These are phyloP conservation scores for Talaromyces sp. DNA, from an alignment of 2,329 filamentous ascomycete species.

Conservation along the genomic window DNA sequence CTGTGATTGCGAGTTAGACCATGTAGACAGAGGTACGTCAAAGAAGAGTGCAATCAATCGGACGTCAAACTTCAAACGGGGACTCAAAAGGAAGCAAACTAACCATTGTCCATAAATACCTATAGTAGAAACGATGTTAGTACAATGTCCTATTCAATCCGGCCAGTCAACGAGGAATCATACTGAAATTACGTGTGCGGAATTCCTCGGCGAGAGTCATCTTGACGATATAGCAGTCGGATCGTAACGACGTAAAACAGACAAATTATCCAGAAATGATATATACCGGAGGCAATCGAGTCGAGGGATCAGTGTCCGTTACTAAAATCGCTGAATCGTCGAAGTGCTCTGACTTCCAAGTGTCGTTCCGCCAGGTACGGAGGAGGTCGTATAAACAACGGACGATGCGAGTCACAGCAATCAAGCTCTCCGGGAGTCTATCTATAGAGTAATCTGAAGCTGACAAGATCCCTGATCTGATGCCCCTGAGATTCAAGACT, in stretches of 20 bases:
- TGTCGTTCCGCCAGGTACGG: not conserved
- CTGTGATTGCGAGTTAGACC: conserved; percentile 26
- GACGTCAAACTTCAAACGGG: not conserved
- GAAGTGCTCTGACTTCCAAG: not conserved
- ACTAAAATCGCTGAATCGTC: not conserved
- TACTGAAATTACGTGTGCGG: conserved; percentile 66
- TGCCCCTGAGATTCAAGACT: not conserved
- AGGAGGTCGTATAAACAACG: not conserved
- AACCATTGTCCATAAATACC: conserved; percentile 70
- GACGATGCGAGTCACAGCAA: not conserved
- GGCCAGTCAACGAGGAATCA: conserved; percentile 31
- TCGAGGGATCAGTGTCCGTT: not conserved
- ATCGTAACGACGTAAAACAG: not conserved
- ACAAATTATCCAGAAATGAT: not conserved
- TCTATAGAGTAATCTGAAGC: not conserved
- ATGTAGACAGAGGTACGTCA: not conserved
- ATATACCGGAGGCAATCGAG: not conserved
- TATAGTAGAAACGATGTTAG: conserved; percentile 33
- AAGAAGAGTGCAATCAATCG: not conserved
- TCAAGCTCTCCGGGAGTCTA: not conserved
- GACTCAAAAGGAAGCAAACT: conserved; percentile 31
- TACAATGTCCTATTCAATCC: not conserved
- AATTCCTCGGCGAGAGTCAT: conserved; percentile 65
- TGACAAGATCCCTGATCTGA: not conserved
- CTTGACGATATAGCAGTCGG: conserved; percentile 23